Percentiles rank a stretch among this genome's conserved stretches.
Evolutionary conservation across 2,329 filamentous ascomycete genomes (phyloP).

Genomic region (Hypoxylon sp.): DNA sequence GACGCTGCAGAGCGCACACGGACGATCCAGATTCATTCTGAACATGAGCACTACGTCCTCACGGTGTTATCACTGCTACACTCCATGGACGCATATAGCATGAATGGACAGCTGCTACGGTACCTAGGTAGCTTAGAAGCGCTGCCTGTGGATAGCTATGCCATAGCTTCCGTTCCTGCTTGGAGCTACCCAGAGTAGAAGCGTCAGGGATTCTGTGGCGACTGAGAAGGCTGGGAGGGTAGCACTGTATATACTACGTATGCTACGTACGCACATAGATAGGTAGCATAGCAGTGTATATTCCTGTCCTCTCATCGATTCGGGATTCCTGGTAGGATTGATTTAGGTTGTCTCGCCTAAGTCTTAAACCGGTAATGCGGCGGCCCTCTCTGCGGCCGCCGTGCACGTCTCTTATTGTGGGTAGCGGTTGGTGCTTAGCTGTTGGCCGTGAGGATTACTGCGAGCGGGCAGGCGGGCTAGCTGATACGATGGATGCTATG

Average conservation of each 20-base stretch:
- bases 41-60: conserved; percentile 5
- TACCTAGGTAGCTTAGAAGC: too few relatives aligned
- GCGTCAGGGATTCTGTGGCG: conserved; percentile 17
- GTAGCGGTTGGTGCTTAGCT: conserved; percentile 14
- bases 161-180: conserved; percentile 10
- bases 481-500: conserved; percentile 36
- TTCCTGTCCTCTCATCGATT: too few relatives aligned
- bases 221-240: conserved; percentile 12
- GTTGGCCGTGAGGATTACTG: conserved; percentile 15
- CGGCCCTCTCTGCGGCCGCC: conserved; percentile 8
- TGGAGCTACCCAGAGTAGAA: conserved; percentile 14
- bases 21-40: conserved; percentile 14
- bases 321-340: too few relatives aligned
- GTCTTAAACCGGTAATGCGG: conserved; percentile 33
- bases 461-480: conserved; percentile 26
- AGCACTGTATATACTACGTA: conserved; percentile 15
- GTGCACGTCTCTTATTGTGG: conserved; percentile 17
- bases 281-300: too few relatives aligned
- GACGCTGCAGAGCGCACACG: conserved; percentile 19
- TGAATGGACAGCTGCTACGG: conserved; percentile 5
- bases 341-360: conserved; percentile 17
- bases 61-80: neutral
- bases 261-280: neutral
- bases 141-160: too few relatives aligned
- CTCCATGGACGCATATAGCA: too few relatives aligned